Percentiles rank a stretch among this genome's conserved stretches.
phyloP scores from a whole-genome alignment of 2,329 filamentous ascomycete genomes.

The Aspergillus glaucus region DNA sequence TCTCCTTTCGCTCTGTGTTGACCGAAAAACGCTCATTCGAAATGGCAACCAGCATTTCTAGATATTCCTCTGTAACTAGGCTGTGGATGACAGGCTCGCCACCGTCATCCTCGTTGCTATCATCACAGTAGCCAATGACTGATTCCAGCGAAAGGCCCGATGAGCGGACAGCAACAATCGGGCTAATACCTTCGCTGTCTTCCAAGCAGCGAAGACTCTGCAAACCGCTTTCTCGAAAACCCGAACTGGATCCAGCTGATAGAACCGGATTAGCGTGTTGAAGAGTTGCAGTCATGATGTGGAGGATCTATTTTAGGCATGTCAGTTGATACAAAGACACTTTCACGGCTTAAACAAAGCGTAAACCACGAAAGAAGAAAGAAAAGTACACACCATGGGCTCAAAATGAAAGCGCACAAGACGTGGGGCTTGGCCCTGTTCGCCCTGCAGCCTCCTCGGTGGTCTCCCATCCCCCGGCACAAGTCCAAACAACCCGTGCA shows the following conservation, averaged over 20 bases:
- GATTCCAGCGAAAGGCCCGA: slow-evolving; percentile 78
- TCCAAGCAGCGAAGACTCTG: slow-evolving; percentile 52
- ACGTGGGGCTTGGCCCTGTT: slow-evolving; percentile 36
- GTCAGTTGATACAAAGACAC: not conserved
- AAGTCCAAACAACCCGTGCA: slow-evolving; percentile 40
- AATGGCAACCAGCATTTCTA: slow-evolving; percentile 60
- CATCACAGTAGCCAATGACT: slow-evolving; percentile 56
- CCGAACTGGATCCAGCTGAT: slow-evolving; percentile 68
- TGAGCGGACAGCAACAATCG: slow-evolving; percentile 79
- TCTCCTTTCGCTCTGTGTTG: slow-evolving; percentile 35
- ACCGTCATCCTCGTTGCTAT: slow-evolving; percentile 25
- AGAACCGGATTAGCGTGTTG: slow-evolving; percentile 69
- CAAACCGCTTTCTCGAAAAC: slow-evolving; percentile 85
- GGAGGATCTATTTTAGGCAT: slow-evolving; percentile 62
- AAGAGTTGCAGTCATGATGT: slow-evolving; percentile 71
- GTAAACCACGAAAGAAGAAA: slow-evolving; percentile 4
- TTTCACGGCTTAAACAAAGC: slow-evolving; percentile 19
- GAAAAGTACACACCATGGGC: slow-evolving; percentile 65
- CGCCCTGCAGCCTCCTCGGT: slow-evolving; percentile 14
- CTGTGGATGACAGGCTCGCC: slow-evolving; percentile 37
- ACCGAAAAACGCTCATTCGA: slow-evolving; percentile 56
- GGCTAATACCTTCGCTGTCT: slow-evolving; percentile 44
- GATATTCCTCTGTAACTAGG: slow-evolving; percentile 61
- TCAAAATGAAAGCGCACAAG: slow-evolving; percentile 86
- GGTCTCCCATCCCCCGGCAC: slow-evolving; percentile 25